Conservation (phyloP, 176 grass and related monocot species). For the Calamus simplicifolius region DNA sequence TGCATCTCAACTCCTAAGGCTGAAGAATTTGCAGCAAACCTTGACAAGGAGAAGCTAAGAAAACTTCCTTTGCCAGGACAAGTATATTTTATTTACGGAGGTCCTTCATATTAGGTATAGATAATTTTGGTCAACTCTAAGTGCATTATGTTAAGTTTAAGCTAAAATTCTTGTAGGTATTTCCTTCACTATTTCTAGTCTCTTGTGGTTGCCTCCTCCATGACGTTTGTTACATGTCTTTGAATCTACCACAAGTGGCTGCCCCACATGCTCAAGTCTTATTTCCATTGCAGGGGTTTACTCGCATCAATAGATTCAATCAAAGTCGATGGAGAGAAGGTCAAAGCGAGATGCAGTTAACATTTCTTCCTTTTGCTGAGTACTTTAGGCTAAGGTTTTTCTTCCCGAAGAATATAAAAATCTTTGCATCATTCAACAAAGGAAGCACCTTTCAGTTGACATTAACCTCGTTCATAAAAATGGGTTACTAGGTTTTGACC, state of each 20-base stretch:
- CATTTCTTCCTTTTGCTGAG: constrained; percentile 90
- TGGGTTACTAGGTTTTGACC: constrained; percentile 77
- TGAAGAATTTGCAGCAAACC: constrained; percentile 62
- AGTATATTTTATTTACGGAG: constrained; percentile 98
- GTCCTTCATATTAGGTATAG: constrained; percentile 83
- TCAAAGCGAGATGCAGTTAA: constrained; percentile 95
- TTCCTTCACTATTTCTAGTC: too few species aligned
- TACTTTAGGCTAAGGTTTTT: constrained; percentile 91
- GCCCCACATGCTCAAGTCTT: not conserved
- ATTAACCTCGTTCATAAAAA: constrained; percentile 84
- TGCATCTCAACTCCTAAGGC: constrained; percentile 91
- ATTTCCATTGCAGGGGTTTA: constrained; percentile 72
- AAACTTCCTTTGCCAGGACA: constrained; percentile 87
- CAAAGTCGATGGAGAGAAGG: constrained; percentile 98
- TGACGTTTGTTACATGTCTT: too few species aligned
- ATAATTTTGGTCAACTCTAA: too few species aligned
- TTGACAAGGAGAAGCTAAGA: constrained; percentile 58
- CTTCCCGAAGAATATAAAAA: constrained; percentile 92
- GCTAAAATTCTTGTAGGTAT: too few species aligned
- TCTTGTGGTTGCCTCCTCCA: too few species aligned
- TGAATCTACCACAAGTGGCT: too few species aligned
- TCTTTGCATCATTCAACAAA: constrained; percentile 98
- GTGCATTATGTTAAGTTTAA: too few species aligned
- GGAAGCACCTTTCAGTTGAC: constrained; percentile 85
- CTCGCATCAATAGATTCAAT: constrained; percentile 98